phyloP scores from a whole-genome alignment of 2,329 filamentous ascomycete genomes.

The Aspergillus piperis region DNA sequence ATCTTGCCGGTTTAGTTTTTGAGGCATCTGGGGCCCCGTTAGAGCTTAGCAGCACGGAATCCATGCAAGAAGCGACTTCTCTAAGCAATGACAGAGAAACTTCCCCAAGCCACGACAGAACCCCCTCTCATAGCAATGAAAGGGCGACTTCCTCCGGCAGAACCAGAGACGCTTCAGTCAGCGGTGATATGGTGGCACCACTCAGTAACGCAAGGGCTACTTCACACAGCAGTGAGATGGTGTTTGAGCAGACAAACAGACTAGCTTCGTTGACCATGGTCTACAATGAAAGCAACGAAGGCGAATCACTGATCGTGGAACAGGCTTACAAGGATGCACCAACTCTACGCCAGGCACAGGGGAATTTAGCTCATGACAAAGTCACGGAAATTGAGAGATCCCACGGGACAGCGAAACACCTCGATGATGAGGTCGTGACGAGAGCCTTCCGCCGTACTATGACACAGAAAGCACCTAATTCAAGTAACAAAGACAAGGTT shows the following conservation, averaged over 20 bases:
- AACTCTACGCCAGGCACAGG: background rate
- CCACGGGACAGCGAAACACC: constrained; percentile 8
- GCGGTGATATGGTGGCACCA: background rate
- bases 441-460: constrained; percentile 33
- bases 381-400: constrained; percentile 19
- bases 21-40: background rate
- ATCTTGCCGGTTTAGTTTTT: constrained; percentile 14
- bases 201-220: background rate
- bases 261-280: constrained; percentile 7
- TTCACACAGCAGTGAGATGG: background rate
- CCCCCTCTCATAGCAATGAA: background rate
- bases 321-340: background rate
- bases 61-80: background rate
- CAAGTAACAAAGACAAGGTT: constrained; percentile 18
- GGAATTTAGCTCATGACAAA: constrained; percentile 8
- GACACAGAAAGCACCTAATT: constrained; percentile 30
- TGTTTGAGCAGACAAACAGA: constrained; percentile 2
- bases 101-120: background rate
- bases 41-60: background rate
- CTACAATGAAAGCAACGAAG: background rate
- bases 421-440: constrained; percentile 22
- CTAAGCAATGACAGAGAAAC: background rate
- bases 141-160: background rate
- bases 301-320: background rate
- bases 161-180: background rate